Evolutionary conservation across 805 yeast genomes (phyloP), one percentile per base, ranked within the genome.

Genomic region (Phaffomyces thermotolerans): DNA sequence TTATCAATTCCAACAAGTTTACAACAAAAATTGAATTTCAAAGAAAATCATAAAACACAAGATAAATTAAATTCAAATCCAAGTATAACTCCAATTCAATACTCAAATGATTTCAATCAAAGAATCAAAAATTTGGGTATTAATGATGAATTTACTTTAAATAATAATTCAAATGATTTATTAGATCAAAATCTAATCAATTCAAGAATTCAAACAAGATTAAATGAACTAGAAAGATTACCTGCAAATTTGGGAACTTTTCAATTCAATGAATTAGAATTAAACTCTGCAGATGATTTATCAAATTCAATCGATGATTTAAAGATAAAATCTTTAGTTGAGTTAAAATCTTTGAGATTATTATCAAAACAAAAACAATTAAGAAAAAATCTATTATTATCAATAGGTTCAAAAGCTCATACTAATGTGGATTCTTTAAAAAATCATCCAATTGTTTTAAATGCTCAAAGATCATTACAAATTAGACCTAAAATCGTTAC

Each of bases 201-300:
- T 6, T 61, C 71, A 20, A 79, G 78, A 47, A 73, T 84, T 17
- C 68, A 76, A 7, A 69, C 71, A 40, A 71, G 91, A 59, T 65
- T 84, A 14, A 59, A 65, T 23, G 83, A 81, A 50, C 63, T 85
- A 47, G 89, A 83, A 58, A 69, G 63, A 41, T 54, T 84, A 14
- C 93, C 95, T 3, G 76, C 84, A 4, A 83, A 81, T 52, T 54
- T 85, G 41, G 91, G 90, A 23, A 71, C 86, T 3, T 78, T 68
- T 42, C 63, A 69, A 14, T 48, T 61, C 32, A 64, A 71, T 39
- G 74, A 75, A 47, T 39, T 68, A n/a, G 70, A 68, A 30, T 58
- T 73, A 39, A 51, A 52, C 4, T 62, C 76, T 2, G 65, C 73
- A 35, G 76, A 72, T 50, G 72, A 72, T 42, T 51, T 72, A 17